A percentile compares a stretch with the other conserved stretches of the same genome.
These are phyloP conservation scores for thale cress (Arabidopsis thaliana) DNA, from an alignment of 345 rosid genomes.

Conservation along the genomic window TAIR10.1 NC_003070.9:933001-933500, in stretches of 20 bases:
- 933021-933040: neutral
- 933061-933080: neutral
- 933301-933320: neutral
- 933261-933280: neutral
- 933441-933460: neutral
- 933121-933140: neutral
- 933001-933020: neutral
- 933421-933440: neutral
- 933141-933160: no score
- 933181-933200: neutral
- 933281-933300: neutral
- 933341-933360: neutral
- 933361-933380: neutral
- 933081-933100: no score
- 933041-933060: neutral
- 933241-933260: neutral
- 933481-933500: no score
- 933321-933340: neutral
- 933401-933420: neutral
- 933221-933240: neutral
- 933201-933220: constrained; percentile 3
- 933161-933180: no score
- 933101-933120: neutral
- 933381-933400: neutral
- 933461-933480: neutral